Percentiles rank a stretch among this genome's conserved stretches.
Conservation (phyloP, 1,284 basidiomycete genomes). For the Rhodotorula sp. region DNA sequence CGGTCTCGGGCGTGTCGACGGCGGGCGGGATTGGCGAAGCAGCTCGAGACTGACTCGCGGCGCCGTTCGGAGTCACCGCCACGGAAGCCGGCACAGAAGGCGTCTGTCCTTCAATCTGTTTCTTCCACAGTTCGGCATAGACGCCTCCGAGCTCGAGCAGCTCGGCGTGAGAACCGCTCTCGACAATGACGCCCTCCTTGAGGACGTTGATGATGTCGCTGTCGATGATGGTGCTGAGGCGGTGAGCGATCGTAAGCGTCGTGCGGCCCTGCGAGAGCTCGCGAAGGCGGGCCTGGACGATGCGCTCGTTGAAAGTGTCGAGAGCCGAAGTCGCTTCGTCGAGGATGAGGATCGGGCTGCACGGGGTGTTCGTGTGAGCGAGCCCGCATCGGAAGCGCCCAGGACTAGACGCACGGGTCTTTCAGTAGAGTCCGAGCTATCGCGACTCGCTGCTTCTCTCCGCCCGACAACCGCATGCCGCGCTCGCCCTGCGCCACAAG, state of each 20-base stretch:
- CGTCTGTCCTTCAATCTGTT: slow-evolving; percentile 38
- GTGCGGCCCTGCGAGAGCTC: slow-evolving; percentile 66
- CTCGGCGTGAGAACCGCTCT: slow-evolving; percentile 58
- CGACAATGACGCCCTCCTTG: slow-evolving; percentile 62
- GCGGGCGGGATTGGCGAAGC: neutral
- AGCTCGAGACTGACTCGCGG: neutral
- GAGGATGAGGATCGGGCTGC: slow-evolving; percentile 21
- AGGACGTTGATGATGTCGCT: slow-evolving; percentile 64
- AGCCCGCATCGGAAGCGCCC: slow-evolving; percentile 60
- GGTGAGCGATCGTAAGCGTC: slow-evolving; percentile 74
- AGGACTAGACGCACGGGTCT: slow-evolving; percentile 56
- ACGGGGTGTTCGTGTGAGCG: too few species aligned
- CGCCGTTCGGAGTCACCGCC: neutral
- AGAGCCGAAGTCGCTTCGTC: slow-evolving; percentile 60
- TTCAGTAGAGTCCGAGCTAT: slow-evolving; percentile 83
- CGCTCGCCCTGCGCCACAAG: slow-evolving; percentile 56
- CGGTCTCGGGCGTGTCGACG: neutral
- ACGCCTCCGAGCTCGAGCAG: slow-evolving; percentile 34
- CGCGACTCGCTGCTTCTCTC: slow-evolving; percentile 58
- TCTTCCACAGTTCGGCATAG: slow-evolving; percentile 40
- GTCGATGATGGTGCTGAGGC: slow-evolving; percentile 69
- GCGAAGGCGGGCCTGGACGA: slow-evolving; percentile 77
- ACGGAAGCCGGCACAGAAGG: neutral
- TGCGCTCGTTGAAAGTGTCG: slow-evolving; percentile 77
- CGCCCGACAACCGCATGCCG: slow-evolving; percentile 64